Conservation (phyloP, 1,284 basidiomycete genomes). For the Cryptococcus sp. region DNA sequence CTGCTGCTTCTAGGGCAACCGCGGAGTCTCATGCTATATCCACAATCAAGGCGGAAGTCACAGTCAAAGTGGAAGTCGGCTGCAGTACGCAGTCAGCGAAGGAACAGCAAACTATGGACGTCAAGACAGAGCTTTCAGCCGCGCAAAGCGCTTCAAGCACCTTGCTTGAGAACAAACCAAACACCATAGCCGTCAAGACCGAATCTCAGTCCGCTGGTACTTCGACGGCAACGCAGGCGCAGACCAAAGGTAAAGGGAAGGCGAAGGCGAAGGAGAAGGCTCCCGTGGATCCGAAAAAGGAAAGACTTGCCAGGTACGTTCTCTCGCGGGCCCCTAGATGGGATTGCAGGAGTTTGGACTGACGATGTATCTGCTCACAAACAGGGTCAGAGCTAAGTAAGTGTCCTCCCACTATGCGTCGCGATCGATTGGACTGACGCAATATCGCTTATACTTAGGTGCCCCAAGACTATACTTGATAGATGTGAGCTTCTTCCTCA, state of each 20-base stretch:
- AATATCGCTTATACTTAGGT: conserved; percentile 2
- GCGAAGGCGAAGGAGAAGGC: conserved; percentile 14
- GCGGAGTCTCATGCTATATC: neutral
- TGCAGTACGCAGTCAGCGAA: neutral
- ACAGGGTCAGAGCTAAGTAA: conserved; percentile 12
- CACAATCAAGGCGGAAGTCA: neutral
- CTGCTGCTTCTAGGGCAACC: neutral
- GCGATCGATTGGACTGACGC: neutral
- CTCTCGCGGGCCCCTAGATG: too few species aligned
- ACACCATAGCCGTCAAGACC: too few species aligned
- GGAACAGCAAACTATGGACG: neutral
- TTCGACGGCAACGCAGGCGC: neutral
- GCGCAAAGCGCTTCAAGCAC: neutral
- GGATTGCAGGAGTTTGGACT: neutral
- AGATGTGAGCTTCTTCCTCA: conserved; percentile 7
- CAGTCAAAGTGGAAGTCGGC: neutral
- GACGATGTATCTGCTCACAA: neutral
- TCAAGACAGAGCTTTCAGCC: neutral
- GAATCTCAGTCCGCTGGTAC: neutral
- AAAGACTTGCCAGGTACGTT: conserved; percentile 15
- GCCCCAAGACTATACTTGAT: conserved; percentile 13
- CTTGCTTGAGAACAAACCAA: too few species aligned
- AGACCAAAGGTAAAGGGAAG: conserved; percentile 9
- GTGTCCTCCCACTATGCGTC: neutral
- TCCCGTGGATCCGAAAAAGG: conserved; percentile 8